A percentile compares a stretch with the other conserved stretches of the same genome.
Evolutionary conservation across 2,329 filamentous ascomycete species (phyloP).

Genomic region (Paraconiothyrium brasiliense): DNA sequence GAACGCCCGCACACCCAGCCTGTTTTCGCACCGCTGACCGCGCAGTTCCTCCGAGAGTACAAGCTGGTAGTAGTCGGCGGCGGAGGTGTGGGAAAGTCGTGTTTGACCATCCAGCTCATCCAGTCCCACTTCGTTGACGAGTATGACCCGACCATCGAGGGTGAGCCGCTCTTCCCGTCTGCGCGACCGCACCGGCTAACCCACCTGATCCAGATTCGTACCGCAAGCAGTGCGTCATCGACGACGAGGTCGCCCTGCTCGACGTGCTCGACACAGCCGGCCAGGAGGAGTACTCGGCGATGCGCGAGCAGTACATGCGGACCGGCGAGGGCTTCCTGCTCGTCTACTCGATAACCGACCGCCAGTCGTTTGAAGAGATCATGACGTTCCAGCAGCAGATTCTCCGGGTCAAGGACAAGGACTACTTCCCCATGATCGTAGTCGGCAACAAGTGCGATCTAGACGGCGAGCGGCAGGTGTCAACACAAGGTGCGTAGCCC

Average conservation of each 20-base stretch:
- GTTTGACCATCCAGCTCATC: conserved; percentile 88
- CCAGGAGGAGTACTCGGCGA: conserved; percentile 98
- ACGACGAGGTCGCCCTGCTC: conserved; percentile 96
- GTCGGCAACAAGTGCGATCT: conserved; percentile 99
- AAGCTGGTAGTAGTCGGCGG: conserved; percentile 89
- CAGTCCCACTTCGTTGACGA: conserved; percentile 97
- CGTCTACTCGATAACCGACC: conserved; percentile 97
- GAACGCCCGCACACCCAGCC: conserved; percentile 9
- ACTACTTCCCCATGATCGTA: conserved; percentile 99
- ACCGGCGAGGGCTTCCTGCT: conserved; percentile 97
- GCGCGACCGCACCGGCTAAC: conserved; percentile 21
- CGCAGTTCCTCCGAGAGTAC: conserved; percentile 63
- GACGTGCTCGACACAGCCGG: conserved; percentile 98
- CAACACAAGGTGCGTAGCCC: conserved; percentile 78
- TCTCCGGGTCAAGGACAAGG: conserved; percentile 97
- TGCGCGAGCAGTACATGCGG: conserved; percentile 99
- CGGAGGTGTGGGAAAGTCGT: conserved; percentile 98
- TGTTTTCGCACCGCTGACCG: conserved; percentile 32
- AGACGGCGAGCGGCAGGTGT: conserved; percentile 89
- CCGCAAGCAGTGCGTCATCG: conserved; percentile 99
- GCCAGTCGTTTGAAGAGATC: conserved; percentile 98
- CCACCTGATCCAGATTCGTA: conserved; percentile 78
- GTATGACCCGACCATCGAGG: conserved; percentile 99
- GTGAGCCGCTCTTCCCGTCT: conserved; percentile 59
- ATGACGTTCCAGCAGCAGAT: conserved; percentile 99